A percentile compares a stretch with the other conserved stretches of the same genome.
Evolutionary conservation across 2,329 filamentous ascomycete genomes (phyloP).

Genomic region (Fusarium stilboides): DNA sequence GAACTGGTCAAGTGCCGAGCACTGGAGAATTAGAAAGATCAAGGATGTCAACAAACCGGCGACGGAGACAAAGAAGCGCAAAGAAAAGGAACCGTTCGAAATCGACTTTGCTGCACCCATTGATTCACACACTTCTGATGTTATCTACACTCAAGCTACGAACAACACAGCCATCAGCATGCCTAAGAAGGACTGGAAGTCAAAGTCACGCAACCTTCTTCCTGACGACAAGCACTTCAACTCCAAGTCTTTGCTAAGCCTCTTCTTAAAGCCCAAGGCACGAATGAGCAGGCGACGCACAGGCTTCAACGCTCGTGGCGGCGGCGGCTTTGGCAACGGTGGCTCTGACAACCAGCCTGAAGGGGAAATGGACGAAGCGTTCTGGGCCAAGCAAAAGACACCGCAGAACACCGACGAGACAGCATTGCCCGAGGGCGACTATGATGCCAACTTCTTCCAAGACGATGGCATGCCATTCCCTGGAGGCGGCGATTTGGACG

Average conservation of each 20-base stretch:
- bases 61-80: conserved; percentile 76
- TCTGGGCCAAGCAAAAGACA: conserved; percentile 86
- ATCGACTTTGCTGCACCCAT: conserved; percentile 90
- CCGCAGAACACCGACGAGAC: conserved; percentile 68
- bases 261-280: conserved; percentile 96
- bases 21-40: conserved; percentile 97
- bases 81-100: conserved; percentile 96
- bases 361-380: conserved; percentile 93
- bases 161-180: conserved; percentile 87
- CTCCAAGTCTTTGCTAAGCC: conserved; percentile 87
- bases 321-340: conserved; percentile 60
- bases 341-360: conserved; percentile 69
- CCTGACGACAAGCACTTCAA: conserved; percentile 99
- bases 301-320: conserved; percentile 61
- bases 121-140: conserved; percentile 77
- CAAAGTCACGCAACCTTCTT: conserved; percentile 90
- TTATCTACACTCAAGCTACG: conserved; percentile 84
- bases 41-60: conserved; percentile 81
- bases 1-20: conserved; percentile 98
- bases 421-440: conserved; percentile 78
- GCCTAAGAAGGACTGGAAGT: conserved; percentile 95
- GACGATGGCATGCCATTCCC: conserved; percentile 83
- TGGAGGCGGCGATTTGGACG: conserved; percentile 70
- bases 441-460: conserved; percentile 98
- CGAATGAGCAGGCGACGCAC: conserved; percentile 79